Evolutionary conservation across 2,329 filamentous ascomycete species (phyloP).

Genomic region (Periconia sp.): DNA sequence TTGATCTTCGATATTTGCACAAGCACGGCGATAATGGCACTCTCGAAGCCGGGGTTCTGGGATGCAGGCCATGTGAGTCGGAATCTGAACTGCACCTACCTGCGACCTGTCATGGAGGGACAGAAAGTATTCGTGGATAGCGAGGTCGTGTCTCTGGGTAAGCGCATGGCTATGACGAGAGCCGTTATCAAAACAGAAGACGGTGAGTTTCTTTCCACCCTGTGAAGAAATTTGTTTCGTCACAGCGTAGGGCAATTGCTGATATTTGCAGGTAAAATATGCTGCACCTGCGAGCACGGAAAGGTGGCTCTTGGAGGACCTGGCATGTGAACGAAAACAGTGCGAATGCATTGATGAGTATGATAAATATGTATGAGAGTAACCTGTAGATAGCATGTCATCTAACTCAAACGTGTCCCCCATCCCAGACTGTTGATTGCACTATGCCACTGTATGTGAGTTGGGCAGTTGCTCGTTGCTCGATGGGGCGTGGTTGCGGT

Average conservation of each 20-base stretch:
- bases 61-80: slow-evolving; percentile 32
- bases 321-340: slow-evolving; percentile 16
- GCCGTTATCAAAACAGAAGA: slow-evolving; percentile 46
- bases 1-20: slow-evolving; percentile 60
- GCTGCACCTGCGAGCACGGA: slow-evolving; percentile 44
- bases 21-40: slow-evolving; percentile 40
- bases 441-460: too few species aligned
- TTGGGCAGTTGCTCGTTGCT: too few species aligned
- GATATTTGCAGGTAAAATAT: slow-evolving; percentile 31
- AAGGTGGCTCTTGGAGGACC: slow-evolving; percentile 32
- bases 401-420: too few species aligned
- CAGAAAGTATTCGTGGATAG: slow-evolving; percentile 46
- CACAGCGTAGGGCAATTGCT: background rate
- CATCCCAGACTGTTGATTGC: too few species aligned
- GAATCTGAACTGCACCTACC: slow-evolving; percentile 49
- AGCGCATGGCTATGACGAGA: slow-evolving; percentile 42
- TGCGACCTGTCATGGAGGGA: slow-evolving; percentile 47
- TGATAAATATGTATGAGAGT: background rate
- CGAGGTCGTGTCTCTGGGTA: slow-evolving; percentile 49
- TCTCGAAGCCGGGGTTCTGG: slow-evolving; percentile 43
- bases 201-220: background rate
- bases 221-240: background rate
- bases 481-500: background rate
- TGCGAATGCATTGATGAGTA: background rate
- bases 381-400: too few species aligned